A percentile compares a stretch with the other conserved stretches of the same genome.
Conservation (phyloP, 345 rosid species). For the Isatis tinctoria region DNA sequence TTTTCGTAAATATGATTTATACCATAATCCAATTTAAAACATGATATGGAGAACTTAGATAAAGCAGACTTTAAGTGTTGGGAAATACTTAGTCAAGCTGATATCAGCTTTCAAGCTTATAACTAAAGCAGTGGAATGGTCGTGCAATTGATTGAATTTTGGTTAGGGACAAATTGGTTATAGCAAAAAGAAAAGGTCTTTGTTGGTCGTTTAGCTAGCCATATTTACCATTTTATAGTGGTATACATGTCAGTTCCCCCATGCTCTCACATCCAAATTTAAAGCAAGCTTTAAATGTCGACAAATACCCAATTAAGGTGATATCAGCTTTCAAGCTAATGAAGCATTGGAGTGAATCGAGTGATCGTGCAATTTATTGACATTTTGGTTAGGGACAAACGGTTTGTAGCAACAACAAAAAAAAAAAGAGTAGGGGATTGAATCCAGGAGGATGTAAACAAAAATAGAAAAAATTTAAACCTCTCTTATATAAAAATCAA, state of each 20-base stretch:
- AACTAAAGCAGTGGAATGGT: not conserved
- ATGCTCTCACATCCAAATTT: not conserved
- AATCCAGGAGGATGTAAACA: slow-evolving; percentile 13
- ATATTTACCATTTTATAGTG: no score
- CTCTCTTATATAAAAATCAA: not conserved
- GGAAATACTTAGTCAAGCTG: not conserved
- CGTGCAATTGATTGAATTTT: slow-evolving; percentile 7
- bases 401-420: not conserved
- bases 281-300: not conserved
- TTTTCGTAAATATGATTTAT: not conserved
- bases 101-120: not conserved
- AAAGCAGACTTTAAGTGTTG: not conserved
- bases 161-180: slow-evolving; percentile 16
- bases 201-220: no score
- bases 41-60: not conserved
- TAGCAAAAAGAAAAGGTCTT: not conserved
- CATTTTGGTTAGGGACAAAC: slow-evolving; percentile 20
- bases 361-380: slow-evolving; percentile 5
- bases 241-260: not conserved
- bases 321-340: not conserved
- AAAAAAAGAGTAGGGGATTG: not conserved
- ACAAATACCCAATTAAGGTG: not conserved
- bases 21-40: not conserved
- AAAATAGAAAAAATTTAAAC: not conserved
- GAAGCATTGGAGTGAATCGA: not conserved